Evolutionary conservation across 179 eudicot genomes (phyloP).

Genomic region (Silene noctiflora): DNA sequence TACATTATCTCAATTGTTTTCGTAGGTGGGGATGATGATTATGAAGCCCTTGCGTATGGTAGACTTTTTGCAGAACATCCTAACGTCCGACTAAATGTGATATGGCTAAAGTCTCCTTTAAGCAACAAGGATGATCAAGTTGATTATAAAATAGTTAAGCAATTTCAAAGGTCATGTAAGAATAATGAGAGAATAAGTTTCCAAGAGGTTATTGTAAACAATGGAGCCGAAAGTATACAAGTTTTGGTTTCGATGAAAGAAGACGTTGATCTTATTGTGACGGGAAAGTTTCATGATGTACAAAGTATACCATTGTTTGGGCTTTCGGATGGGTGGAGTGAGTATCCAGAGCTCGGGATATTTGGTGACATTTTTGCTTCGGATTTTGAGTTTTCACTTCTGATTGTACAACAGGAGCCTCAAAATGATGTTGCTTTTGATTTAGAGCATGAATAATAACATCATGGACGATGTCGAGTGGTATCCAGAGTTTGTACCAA

Average conservation of each 20-base stretch:
- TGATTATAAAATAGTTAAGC: constrained; percentile 20
- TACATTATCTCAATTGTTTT: constrained; percentile 35
- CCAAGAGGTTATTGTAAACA: constrained; percentile 32
- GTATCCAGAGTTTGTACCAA: no score
- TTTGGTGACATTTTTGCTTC: constrained; percentile 47
- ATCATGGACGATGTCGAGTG: no score
- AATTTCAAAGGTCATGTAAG: constrained; percentile 9
- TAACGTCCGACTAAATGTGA: constrained; percentile 29
- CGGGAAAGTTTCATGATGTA: constrained; percentile 36
- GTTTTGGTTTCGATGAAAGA: constrained; percentile 25
- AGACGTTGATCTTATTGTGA: constrained; percentile 38
- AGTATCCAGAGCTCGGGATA: constrained; percentile 55
- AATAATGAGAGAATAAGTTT: constrained; percentile 24
- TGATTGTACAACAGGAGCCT: constrained; percentile 48
- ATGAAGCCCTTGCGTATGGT: constrained; percentile 59
- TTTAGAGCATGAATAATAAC: background rate
- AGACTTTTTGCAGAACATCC: constrained; percentile 40
- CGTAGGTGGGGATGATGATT: constrained; percentile 66
- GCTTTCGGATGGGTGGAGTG: constrained; percentile 47
- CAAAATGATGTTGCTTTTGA: background rate
- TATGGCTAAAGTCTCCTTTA: constrained; percentile 22
- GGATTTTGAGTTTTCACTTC: constrained; percentile 38
- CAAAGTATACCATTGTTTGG: constrained; percentile 28
- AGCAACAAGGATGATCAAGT: background rate
- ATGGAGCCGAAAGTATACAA: constrained; percentile 46